Percentiles rank a stretch among this genome's conserved stretches.
Conservation (phyloP, 73 alveolate genomes). For the Paramecium biaurelia region DNA sequence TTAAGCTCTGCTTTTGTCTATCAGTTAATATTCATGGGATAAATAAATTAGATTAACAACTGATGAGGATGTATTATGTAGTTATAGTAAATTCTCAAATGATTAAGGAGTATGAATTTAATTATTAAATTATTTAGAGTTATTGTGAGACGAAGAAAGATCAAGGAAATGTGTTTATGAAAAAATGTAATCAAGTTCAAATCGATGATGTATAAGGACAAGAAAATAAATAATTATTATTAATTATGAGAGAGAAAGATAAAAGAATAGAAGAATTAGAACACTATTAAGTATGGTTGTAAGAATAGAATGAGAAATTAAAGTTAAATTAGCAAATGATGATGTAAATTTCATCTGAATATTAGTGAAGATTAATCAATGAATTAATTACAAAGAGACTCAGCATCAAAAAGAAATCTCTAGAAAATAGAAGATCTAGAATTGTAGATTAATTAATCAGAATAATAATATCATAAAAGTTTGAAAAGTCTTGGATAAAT, state of each 20-base stretch:
- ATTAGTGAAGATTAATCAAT: constrained; percentile 12
- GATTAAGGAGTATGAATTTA: neutral
- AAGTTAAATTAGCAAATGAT: neutral
- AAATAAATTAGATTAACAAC: constrained; percentile 37
- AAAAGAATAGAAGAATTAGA: neutral
- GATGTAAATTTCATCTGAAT: constrained; percentile 36
- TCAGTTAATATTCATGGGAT: constrained; percentile 48
- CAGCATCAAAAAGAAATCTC: neutral
- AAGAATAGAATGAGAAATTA: constrained; percentile 37
- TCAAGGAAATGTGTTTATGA: neutral
- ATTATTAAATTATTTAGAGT: neutral
- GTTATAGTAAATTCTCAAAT: constrained; percentile 52
- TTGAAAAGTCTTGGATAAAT: neutral
- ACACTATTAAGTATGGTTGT: neutral
- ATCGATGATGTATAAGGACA: neutral
- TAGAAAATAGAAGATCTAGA: constrained; percentile 11
- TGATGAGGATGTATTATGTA: constrained; percentile 40
- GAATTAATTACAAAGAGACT: neutral
- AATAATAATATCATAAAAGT: constrained; percentile 19
- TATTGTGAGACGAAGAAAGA: neutral
- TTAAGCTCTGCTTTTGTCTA: constrained; percentile 13
- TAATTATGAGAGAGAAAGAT: neutral
- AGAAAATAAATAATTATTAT: neutral
- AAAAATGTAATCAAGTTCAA: neutral
- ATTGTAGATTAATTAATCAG: neutral